Evolutionary conservation across 192 early-diverging fungal species (phyloP).

Genomic region (Rhizoclosmatium sp.): DNA sequence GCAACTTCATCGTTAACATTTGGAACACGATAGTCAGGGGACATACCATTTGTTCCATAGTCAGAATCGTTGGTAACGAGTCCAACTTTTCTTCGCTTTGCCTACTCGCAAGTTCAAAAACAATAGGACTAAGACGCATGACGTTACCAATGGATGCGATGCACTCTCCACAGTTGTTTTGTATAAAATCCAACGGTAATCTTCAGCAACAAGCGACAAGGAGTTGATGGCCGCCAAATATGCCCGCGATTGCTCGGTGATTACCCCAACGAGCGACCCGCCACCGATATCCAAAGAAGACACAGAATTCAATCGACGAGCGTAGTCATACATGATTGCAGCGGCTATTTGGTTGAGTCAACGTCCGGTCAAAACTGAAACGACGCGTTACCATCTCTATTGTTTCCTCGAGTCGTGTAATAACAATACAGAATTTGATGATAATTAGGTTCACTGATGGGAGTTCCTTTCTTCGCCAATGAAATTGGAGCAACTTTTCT

Average conservation of each 20-base stretch:
- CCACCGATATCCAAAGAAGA: conserved; percentile 32
- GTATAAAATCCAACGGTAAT: conserved; percentile 42
- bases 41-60: conserved; percentile 7
- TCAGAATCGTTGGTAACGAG: conserved; percentile 1
- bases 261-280: conserved; percentile 13
- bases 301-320: conserved; percentile 36
- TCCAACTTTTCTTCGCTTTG: conserved; percentile 15
- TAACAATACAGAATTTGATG: conserved; percentile 49
- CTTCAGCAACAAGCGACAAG: conserved; percentile 35
- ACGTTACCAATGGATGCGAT: background rate
- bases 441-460: conserved; percentile 41
- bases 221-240: conserved; percentile 51
- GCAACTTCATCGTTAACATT: background rate
- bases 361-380: background rate
- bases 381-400: conserved; percentile 36
- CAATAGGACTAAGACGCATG: too few relatives aligned
- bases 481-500: conserved; percentile 16
- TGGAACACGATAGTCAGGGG: background rate
- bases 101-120: background rate
- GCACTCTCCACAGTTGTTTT: background rate
- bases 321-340: conserved; percentile 50
- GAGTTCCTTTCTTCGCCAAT: background rate
- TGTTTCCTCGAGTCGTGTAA: conserved; percentile 42
- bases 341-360: conserved; percentile 36
- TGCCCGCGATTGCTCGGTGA: conserved; percentile 43